Evolutionary conservation across 2,329 filamentous ascomycete genomes (phyloP).

Genomic region (Colletotrichum tamarilloi): DNA sequence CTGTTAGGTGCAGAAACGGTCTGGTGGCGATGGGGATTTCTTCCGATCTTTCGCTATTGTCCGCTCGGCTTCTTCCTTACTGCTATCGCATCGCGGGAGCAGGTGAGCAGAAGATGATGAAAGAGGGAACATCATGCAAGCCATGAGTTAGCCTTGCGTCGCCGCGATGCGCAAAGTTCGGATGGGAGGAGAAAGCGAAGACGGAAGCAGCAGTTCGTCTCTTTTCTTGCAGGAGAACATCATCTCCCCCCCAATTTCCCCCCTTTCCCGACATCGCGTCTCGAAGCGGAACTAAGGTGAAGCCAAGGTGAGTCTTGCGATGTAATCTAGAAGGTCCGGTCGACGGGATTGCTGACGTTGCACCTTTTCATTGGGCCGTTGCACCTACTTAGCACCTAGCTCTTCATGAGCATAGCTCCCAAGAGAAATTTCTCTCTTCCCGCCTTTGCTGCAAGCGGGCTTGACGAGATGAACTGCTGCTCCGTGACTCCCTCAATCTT

Average conservation of each 20-base stretch:
- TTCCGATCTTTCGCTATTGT: background rate
- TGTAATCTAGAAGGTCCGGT: too few relatives aligned
- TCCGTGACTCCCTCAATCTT: background rate
- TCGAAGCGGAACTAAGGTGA: conserved; percentile 12
- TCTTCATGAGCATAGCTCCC: background rate
- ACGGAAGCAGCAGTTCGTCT: conserved; percentile 1
- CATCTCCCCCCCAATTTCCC: background rate
- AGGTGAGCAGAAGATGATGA: background rate
- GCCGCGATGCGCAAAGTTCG: background rate
- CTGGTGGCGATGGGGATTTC: background rate
- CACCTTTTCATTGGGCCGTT: conserved; percentile 5
- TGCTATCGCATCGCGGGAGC: background rate
- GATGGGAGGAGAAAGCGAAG: background rate
- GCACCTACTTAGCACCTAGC: background rate
- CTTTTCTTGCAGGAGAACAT: background rate
- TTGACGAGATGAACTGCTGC: conserved; percentile 1
- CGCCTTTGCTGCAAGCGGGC: background rate
- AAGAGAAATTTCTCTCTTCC: too few relatives aligned
- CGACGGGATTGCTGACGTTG: conserved; percentile 12
- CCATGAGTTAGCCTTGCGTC: background rate
- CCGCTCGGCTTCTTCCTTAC: background rate
- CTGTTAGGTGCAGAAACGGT: background rate
- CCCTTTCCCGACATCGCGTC: background rate
- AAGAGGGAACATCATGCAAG: background rate
- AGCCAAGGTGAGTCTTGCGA: conserved; percentile 8